These are phyloP conservation scores for Platanthera guangdongensis DNA, from an alignment of 106 monocot genomes.

Conservation along the genomic window DNA sequence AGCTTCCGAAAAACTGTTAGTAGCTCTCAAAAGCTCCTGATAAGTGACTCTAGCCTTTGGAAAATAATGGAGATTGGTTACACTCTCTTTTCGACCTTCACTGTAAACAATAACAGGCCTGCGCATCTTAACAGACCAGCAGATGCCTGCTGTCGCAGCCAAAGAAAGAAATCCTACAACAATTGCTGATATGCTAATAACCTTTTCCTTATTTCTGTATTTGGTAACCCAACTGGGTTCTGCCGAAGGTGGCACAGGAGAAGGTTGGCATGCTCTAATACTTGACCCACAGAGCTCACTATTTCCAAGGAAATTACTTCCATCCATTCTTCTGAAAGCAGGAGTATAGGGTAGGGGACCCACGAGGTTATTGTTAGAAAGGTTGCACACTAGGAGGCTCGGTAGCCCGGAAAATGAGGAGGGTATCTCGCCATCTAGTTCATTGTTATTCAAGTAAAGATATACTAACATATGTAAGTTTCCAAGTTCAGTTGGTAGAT, in stretches of 20 bases:
- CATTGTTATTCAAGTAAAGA: conserved; percentile 66
- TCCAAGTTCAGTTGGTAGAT: conserved; percentile 59
- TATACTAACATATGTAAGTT: conserved; percentile 52
- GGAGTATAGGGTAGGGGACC: conserved; percentile 44
- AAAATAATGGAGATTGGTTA: conserved; percentile 37
- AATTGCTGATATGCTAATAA: conserved; percentile 37
- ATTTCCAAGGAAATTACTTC: conserved; percentile 68
- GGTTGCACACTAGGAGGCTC: conserved; percentile 60
- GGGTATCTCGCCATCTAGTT: conserved; percentile 66
- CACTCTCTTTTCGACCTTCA: conserved; percentile 28
- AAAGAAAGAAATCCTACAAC: conserved; percentile 44
- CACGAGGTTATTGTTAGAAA: conserved; percentile 58
- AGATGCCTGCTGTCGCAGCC: conserved; percentile 31
- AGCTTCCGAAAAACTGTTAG: conserved; percentile 49
- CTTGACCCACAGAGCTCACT: conserved; percentile 42
- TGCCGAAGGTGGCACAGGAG: conserved; percentile 4
- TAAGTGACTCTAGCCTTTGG: conserved; percentile 53
- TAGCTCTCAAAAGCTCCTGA: conserved; percentile 61
- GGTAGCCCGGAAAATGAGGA: conserved; percentile 47
- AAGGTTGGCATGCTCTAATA: conserved; percentile 24
- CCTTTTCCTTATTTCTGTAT: conserved; percentile 29
- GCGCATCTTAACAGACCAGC: conserved; percentile 36
- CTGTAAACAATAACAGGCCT: conserved; percentile 19
- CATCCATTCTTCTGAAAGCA: conserved; percentile 48
- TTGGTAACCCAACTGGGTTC: conserved; percentile 9